Percentiles rank a stretch among this genome's conserved stretches.
These are phyloP conservation scores for Citrus reticulata DNA, from an alignment of 345 rosid species.

Conservation along the genomic window DNA sequence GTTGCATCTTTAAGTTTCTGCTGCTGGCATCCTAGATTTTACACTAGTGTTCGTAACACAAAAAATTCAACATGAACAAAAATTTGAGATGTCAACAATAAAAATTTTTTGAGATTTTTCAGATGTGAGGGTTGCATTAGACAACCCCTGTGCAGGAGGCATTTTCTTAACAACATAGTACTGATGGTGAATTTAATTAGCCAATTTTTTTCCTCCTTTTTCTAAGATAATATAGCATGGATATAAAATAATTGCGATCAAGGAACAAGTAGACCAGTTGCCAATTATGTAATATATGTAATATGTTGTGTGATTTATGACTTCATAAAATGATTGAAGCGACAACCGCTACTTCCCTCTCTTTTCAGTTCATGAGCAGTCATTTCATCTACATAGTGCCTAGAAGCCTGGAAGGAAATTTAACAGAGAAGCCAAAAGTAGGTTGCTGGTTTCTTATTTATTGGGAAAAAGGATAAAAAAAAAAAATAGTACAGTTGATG, in stretches of 20 bases:
- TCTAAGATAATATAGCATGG: background rate
- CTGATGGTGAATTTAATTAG: background rate
- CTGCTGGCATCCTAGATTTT: no score
- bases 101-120: no score
- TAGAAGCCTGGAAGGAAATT: background rate
- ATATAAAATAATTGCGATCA: background rate
- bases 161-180: no score
- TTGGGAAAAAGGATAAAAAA: no score
- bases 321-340: conserved; percentile 5
- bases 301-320: background rate
- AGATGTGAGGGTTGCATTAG: no score
- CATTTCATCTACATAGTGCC: background rate
- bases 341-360: conserved; percentile 6
- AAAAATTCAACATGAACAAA: no score
- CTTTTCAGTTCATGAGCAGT: background rate
- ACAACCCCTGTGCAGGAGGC: no score
- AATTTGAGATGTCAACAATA: no score
- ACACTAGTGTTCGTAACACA: no score
- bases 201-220: background rate
- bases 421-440: background rate
- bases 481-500: background rate
- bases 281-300: background rate
- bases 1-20: no score
- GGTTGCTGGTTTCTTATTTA: background rate
- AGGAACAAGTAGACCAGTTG: background rate